Conservation (phyloP, 805 yeast species). For the Candida nanaspora region DNA sequence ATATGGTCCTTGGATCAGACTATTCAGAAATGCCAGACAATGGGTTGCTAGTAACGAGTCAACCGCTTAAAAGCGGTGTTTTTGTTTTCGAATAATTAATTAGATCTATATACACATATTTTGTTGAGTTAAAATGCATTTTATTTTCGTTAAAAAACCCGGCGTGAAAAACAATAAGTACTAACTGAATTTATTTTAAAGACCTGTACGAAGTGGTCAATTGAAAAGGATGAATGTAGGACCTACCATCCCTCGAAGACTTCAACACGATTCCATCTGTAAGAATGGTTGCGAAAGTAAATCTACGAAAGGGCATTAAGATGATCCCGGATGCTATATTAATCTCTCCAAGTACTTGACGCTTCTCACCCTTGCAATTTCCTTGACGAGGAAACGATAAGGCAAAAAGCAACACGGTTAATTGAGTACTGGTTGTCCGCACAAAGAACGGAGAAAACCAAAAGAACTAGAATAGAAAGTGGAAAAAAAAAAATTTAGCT, state of each 20-base stretch:
- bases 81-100: neutral
- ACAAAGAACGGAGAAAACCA: slow-evolving; percentile 25
- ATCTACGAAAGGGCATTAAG: slow-evolving; percentile 58
- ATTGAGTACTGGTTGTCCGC: slow-evolving; percentile 67
- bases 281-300: slow-evolving; percentile 26
- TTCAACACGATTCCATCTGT: slow-evolving; percentile 30
- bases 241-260: slow-evolving; percentile 61
- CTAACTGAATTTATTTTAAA: too few species aligned
- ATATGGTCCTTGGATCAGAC: slow-evolving; percentile 91
- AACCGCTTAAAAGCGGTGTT: too few species aligned
- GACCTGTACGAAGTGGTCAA: neutral
- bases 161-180: too few species aligned
- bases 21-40: slow-evolving; percentile 86
- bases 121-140: too few species aligned
- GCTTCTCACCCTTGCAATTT: slow-evolving; percentile 36
- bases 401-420: slow-evolving; percentile 65
- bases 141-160: too few species aligned
- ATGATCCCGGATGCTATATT: slow-evolving; percentile 41
- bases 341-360: slow-evolving; percentile 70
- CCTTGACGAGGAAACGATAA: slow-evolving; percentile 13
- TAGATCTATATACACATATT: neutral
- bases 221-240: slow-evolving; percentile 34
- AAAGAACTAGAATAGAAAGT: slow-evolving; percentile 4
- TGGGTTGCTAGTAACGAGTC: slow-evolving; percentile 56
- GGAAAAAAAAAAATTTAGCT: neutral